Conservation (phyloP, 2,329 filamentous ascomycete genomes). For the Fusarium mangiferae region DNA sequence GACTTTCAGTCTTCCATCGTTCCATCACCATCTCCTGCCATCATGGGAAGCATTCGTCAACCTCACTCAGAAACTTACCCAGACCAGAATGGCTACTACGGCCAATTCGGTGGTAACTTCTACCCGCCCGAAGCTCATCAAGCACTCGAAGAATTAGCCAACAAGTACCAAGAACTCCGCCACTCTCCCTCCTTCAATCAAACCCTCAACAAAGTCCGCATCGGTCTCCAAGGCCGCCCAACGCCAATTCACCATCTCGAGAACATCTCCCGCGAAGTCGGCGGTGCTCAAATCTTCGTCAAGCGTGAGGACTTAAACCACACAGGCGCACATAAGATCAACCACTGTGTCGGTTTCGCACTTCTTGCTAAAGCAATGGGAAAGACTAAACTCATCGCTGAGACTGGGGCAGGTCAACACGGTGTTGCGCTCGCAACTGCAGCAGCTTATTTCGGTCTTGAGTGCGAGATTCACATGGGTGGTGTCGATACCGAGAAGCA, state of each 20-base stretch:
- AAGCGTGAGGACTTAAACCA: slow-evolving; percentile 8
- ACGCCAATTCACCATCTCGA: neutral
- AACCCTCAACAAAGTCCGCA: neutral
- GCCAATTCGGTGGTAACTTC: neutral
- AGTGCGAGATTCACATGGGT: slow-evolving; percentile 12
- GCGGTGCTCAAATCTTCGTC: slow-evolving; percentile 1
- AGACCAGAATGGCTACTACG: neutral
- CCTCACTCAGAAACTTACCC: neutral
- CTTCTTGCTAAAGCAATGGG: slow-evolving; percentile 15
- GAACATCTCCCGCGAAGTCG: neutral
- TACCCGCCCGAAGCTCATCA: neutral
- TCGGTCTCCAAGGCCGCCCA: neutral
- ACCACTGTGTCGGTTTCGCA: slow-evolving; percentile 13
- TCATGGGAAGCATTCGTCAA: neutral
- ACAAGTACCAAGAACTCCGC: neutral
- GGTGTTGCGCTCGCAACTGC: slow-evolving; percentile 13
- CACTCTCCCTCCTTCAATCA: neutral
- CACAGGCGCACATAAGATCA: slow-evolving; percentile 11
- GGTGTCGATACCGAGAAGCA: slow-evolving; percentile 4
- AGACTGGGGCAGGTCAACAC: slow-evolving; percentile 11
- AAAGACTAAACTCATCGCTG: neutral
- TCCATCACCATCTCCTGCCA: neutral
- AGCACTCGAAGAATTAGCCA: neutral
- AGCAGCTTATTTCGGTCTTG: neutral
- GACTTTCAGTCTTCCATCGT: fast-evolving